Base-by-base conservation (phyloP, 2,329 filamentous ascomycete genomes). In the Colletotrichum tropicicola region DNA sequence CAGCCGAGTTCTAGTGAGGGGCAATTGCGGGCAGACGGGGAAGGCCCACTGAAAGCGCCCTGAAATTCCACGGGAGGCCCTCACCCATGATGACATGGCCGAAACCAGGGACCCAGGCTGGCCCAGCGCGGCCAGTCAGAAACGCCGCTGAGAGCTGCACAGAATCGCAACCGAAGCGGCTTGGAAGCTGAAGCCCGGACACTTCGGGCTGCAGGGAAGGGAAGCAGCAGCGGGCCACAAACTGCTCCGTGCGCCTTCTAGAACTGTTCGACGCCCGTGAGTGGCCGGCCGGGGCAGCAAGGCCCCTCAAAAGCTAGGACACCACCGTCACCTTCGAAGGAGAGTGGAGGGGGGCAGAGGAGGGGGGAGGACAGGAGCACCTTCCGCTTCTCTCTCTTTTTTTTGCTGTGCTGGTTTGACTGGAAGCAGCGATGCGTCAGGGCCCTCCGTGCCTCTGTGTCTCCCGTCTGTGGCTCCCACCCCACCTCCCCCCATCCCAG, bases 171-270 rank as follows among this genome's bases (percentile, higher is more conserved):
- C 56, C 55, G 66, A 66, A 65, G 64, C 59, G 55, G 63, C 59
- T 67, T 65, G 65, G 67, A 67, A 68, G 59, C 60, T 59, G 67
- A 68, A 68, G 65, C 67, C 66, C 58, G 61, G 67, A 65, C 65
- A 59, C 58, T 62, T 59, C 51, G 51, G 63, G 60, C 61, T 60
- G 62, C 58, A 60, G 63, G 66, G 68, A 56, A 51, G 41, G 45
- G 35, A 35, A 23, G 52, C 32, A 35, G 59, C 45, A 63, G 43
- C 35, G 21, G 59, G 32, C 45, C 45, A 61, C 39, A 17, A 13
- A 0, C 3, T 52, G 65, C 53, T 57, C 62, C 57, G 68, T 70
- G 68, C 67, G 44, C 45, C 67, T 70, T 70, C 68, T 70, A 70
- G 68, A 70, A 70, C 51, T 41, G 57, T 70, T 70, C 68, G 59